Evolutionary conservation across 148 eudicot species (phyloP).

Genomic region (Pharnaceum exiguum): DNA sequence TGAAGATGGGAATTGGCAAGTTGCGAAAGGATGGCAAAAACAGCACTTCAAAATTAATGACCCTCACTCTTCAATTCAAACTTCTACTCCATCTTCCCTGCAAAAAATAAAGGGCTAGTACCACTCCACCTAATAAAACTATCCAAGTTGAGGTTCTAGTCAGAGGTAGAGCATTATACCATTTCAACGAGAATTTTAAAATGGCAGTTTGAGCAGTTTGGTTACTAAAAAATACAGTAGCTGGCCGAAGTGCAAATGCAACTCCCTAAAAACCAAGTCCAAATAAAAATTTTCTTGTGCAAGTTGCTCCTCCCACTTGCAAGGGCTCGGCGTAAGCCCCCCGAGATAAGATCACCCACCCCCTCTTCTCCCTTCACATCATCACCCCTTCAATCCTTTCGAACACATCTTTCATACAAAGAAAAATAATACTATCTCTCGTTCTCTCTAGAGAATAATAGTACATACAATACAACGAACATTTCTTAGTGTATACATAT

Average conservation of each 20-base stretch:
- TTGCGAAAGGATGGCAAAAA: too few relatives aligned
- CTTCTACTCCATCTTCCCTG: too few relatives aligned
- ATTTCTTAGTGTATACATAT: too few relatives aligned
- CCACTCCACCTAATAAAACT: not conserved
- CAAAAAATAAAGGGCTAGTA: too few relatives aligned
- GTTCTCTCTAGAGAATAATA: too few relatives aligned
- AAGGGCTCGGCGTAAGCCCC: slow-evolving; percentile 9
- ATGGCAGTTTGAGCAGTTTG: slow-evolving; percentile 6
- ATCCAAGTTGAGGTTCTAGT: not conserved
- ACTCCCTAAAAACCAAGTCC: slow-evolving; percentile 7
- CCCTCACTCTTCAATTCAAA: too few relatives aligned
- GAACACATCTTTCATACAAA: not conserved
- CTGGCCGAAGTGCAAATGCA: not conserved
- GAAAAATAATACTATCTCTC: too few relatives aligned
- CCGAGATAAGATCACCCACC: slow-evolving; percentile 12
- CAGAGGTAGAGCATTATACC: too few relatives aligned
- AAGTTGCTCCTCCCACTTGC: slow-evolving; percentile 40
- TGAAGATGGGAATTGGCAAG: too few relatives aligned
- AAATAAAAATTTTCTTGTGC: slow-evolving; percentile 15
- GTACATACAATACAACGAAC: too few relatives aligned
- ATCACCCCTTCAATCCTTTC: not conserved
- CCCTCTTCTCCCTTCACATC: not conserved
- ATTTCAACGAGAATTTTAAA: not conserved
- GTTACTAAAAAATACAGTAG: not conserved
- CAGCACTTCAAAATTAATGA: too few relatives aligned